A percentile compares a stretch with the other conserved stretches of the same genome.
Evolutionary conservation across 805 yeast genomes (phyloP).

Genomic region (Saccharomycodes ludwigii): DNA sequence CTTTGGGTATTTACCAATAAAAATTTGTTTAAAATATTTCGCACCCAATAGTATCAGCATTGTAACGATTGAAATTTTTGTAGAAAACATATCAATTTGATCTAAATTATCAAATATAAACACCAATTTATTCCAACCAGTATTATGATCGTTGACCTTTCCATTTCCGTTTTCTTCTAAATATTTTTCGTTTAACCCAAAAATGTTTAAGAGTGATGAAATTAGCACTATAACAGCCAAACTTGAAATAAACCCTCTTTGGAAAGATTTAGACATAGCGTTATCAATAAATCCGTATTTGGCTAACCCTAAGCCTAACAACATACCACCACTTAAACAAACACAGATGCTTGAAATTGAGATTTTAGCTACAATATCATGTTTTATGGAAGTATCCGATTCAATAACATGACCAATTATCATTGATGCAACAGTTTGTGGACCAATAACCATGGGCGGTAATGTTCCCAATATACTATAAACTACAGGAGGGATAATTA

Average conservation of each 20-base stretch:
- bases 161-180: slow-evolving; percentile 3
- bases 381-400: not conserved
- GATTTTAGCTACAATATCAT: not conserved
- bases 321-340: slow-evolving; percentile 3
- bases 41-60: slow-evolving; percentile 3
- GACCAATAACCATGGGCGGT: slow-evolving; percentile 5
- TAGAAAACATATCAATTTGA: slow-evolving; percentile 1
- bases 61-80: slow-evolving; percentile 2
- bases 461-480: slow-evolving; percentile 5
- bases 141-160: slow-evolving; percentile 4
- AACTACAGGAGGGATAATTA: slow-evolving; percentile 6
- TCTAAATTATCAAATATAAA: slow-evolving; percentile 3
- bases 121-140: slow-evolving; percentile 5
- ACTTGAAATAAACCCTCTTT: slow-evolving; percentile 6
- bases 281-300: slow-evolving; percentile 6
- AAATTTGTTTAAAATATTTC: slow-evolving; percentile 3
- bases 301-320: slow-evolving; percentile 3
- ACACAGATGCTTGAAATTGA: slow-evolving; percentile 3
- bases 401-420: not conserved
- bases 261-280: slow-evolving; percentile 6
- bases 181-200: slow-evolving; percentile 1
- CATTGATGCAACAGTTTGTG: slow-evolving; percentile 4
- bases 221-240: slow-evolving; percentile 6
- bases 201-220: slow-evolving; percentile 3
- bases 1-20: slow-evolving; percentile 2